Conservation (phyloP, 2,329 filamentous ascomycete species). For the Apiospora saccharicola region DNA sequence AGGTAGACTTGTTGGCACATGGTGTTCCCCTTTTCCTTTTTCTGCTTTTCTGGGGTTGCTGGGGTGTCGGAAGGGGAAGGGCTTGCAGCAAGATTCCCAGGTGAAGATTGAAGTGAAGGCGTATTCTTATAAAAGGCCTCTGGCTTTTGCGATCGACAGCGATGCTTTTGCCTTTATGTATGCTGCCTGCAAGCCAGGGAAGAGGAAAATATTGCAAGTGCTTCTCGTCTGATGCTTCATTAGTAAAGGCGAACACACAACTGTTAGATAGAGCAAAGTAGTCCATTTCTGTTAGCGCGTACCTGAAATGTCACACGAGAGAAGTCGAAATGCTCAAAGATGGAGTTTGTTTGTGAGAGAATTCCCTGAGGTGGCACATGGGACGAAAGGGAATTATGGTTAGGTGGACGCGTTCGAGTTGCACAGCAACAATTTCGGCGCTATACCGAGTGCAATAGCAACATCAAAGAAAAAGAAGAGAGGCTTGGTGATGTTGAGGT, state of each 20-base stretch:
- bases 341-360: not conserved
- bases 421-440: not conserved
- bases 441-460: not conserved
- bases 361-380: not conserved
- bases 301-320: not conserved
- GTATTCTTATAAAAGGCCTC: not conserved
- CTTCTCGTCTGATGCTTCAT: not conserved
- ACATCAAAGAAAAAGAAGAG: not conserved
- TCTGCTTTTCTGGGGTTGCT: not conserved
- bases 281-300: not conserved
- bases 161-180: not conserved
- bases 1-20: conserved; percentile 22
- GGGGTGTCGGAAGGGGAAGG: too few species aligned
- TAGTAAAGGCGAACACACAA: not conserved
- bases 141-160: not conserved
- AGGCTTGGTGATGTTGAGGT: not conserved
- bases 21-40: not conserved
- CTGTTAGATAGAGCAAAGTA: not conserved
- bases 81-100: not conserved
- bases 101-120: not conserved
- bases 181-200: not conserved
- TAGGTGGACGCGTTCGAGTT: not conserved
- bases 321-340: not conserved
- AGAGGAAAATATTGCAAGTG: not conserved
- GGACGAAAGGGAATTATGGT: not conserved